Evolutionary conservation across 1,284 basidiomycete genomes (phyloP), one percentile per base, ranked within the genome.

Genomic region (Rhodotorula sp.): DNA sequence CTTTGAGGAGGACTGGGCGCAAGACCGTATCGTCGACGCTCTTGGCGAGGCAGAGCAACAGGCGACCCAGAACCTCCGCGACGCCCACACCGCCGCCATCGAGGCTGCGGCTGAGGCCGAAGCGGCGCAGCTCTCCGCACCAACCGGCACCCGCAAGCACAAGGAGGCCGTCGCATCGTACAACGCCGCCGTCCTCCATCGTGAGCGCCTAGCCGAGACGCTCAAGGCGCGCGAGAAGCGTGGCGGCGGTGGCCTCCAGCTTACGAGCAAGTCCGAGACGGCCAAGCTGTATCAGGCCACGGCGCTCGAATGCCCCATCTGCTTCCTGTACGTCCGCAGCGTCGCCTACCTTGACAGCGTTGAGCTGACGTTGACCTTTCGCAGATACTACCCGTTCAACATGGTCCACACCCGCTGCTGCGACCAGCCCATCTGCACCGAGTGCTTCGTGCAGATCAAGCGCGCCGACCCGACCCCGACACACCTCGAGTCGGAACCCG

Each of bases 361-460:
- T 19, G 21, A 12, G 2, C 44, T 46, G 32, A 29, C 32, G 6
- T 1, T 25, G 2, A 25, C 41, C 27, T n/a, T 37, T 36, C 15
- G 36, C 69, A 80, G 79, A 89, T 94, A 94, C 82, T 97, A 97
- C 80, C 94, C 94, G 46, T 86, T 90, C 39, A 95, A 96, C 81
- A 96, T 98, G 83, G 98, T 99, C 82, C 90, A 89, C 76, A 97
- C 95, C 34, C 88, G 96, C 80, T 99, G 96, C 83, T 99, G 96
- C 81, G 92, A 95, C 84, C 96, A 99, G 80, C 91, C 92, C 41
- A 95, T 99, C 78, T 99, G 96, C 82, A 97, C 96, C 46, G 96
- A 99, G 83, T 99, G 96, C 81, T 99, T 99, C 80, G 94, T 98
- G 27, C 95, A 98, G 84, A 98, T 99, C 84, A 98, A 98, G 84